Percentiles rank a stretch among this genome's conserved stretches.
These are phyloP conservation scores for Cryptococcus hybrid DNA, from an alignment of 1,284 basidiomycete genomes.

Conservation along the genomic window DNA sequence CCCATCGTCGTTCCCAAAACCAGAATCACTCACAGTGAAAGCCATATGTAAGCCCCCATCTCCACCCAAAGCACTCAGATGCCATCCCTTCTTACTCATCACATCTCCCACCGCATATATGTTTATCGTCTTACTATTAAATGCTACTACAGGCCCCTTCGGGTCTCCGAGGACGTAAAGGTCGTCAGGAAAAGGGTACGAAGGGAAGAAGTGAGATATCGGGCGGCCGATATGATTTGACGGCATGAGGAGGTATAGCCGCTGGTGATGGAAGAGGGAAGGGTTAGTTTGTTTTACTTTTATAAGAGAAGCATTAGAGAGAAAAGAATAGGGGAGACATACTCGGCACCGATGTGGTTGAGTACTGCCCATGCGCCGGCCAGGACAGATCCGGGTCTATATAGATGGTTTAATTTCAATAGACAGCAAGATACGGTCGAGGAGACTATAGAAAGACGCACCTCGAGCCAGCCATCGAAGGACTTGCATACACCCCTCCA, in stretches of 20 bases:
- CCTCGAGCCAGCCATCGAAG: conserved; percentile 85
- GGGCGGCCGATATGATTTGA: conserved; percentile 65
- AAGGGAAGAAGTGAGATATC: conserved; percentile 32
- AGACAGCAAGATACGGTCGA: neutral
- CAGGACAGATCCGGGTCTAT: conserved; percentile 80
- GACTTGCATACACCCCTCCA: conserved; percentile 53
- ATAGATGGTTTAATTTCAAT: conserved; percentile 1
- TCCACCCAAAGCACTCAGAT: conserved; percentile 82
- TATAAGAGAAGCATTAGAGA: neutral
- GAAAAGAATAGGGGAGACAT: conserved; percentile 30
- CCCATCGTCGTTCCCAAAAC: too few relatives aligned
- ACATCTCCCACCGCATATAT: conserved; percentile 85
- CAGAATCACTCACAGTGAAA: conserved; percentile 67
- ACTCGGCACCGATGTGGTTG: conserved; percentile 86
- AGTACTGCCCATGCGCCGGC: conserved; percentile 96
- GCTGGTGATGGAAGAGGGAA: conserved; percentile 46
- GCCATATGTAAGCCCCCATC: conserved; percentile 72
- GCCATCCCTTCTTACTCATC: conserved; percentile 84
- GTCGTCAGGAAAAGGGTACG: conserved; percentile 53
- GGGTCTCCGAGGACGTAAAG: conserved; percentile 86
- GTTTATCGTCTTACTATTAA: conserved; percentile 59
- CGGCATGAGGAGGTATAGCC: conserved; percentile 90
- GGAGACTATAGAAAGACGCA: conserved; percentile 46
- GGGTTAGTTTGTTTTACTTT: neutral
- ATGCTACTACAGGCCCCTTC: conserved; percentile 86